Conservation (phyloP, 148 eudicot genomes). For the Silene uniflora region DNA sequence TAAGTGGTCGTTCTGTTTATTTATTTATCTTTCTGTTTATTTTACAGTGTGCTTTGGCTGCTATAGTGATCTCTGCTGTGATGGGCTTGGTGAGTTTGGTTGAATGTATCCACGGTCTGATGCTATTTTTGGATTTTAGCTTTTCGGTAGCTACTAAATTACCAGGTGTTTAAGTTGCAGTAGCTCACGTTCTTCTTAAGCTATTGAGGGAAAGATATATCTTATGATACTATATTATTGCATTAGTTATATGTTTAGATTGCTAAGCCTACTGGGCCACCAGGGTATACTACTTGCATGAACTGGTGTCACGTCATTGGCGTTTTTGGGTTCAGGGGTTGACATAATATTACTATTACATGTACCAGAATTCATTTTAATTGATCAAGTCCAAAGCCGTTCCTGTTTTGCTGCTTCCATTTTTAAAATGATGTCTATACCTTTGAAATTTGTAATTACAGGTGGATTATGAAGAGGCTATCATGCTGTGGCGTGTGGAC, state of each 20-base stretch:
- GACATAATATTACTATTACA: too few species aligned
- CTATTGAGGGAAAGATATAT: neutral
- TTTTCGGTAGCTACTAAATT: neutral
- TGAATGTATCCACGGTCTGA: neutral
- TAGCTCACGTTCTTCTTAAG: neutral
- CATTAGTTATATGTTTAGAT: neutral
- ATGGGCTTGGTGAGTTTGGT: constrained; percentile 85
- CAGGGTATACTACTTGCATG: neutral
- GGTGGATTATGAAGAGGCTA: constrained; percentile 95
- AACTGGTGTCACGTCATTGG: neutral
- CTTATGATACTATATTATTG: neutral
- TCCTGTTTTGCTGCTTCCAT: too few species aligned
- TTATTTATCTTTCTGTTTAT: constrained; percentile 17
- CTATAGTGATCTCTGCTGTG: constrained; percentile 96
- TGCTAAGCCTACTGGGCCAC: neutral
- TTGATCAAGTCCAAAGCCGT: too few species aligned
- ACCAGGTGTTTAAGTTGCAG: neutral
- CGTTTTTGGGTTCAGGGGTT: too few species aligned
- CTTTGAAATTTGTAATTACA: constrained; percentile 31
- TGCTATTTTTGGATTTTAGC: neutral
- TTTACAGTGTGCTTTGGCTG: constrained; percentile 95
- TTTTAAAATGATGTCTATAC: neutral
- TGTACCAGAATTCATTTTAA: too few species aligned
- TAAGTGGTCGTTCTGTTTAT: neutral
- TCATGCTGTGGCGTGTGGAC: constrained; percentile 81